Base-by-base conservation (phyloP, 2,329 filamentous ascomycete species). In the Arthrocladium fulminans region DNA sequence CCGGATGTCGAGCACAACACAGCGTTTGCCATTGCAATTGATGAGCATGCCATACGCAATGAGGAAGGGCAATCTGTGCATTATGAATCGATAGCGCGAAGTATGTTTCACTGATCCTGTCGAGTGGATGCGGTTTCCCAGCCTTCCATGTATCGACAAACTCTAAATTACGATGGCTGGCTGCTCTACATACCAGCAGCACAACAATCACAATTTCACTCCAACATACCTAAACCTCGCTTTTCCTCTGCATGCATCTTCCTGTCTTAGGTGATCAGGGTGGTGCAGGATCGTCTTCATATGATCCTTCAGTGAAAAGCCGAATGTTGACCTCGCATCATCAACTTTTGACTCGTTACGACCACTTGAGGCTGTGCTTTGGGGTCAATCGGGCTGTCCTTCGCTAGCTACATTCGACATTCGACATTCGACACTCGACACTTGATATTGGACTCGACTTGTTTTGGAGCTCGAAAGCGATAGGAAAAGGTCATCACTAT, bases 401-500 rank as follows among this genome's bases (percentile, higher is more conserved):
- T 30, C 41, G n/a, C 8, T 10, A 25, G 9, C 9, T 8, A 10
- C 17, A 8, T 30, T 17, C 22, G 6, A 10, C 23, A 15, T 27
- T 30, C 29, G 6, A 25, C 40, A 5, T 8, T 19, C 15, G 19
- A 8, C n/a, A 43, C 40, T 15, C 15, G 12, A 43, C 19, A 44
- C 41, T 44, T 10, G 24, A 44, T 15, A 6, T 34, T 15, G 41
- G 9, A 43, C 9, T 40, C 12, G 12, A 19, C 22, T 19, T n/a
- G n/a, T 13, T 19, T 20, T 32, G 8, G n/a, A 32, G 15, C 7
- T 30, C 41, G 22, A 7, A n/a, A n/a, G 9, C 19, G 40, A 10
- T 22, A n/a, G n/a, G 35, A 38, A 45, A 32, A 39, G 17, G 41
- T 40, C 49, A 24, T 47, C 25, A 38, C 38, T 49, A 56, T 29